Percentiles rank a stretch among this genome's conserved stretches.
These are phyloP conservation scores for Ganoderma sp. DNA, from an alignment of 1,284 basidiomycete species.

Conservation along the genomic window DNA sequence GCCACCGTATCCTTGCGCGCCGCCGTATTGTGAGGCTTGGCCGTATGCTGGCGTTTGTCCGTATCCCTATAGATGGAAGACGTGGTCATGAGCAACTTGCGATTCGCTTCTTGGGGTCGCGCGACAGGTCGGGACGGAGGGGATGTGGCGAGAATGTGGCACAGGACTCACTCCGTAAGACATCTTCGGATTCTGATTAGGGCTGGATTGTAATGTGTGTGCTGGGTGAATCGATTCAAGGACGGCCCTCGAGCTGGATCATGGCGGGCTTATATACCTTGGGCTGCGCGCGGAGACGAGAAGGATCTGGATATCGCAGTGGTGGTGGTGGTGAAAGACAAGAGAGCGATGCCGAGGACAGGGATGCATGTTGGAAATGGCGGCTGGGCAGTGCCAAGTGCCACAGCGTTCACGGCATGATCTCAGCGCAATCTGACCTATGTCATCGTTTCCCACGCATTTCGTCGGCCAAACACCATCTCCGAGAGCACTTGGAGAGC, in stretches of 20 bases:
- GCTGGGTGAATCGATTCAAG: neutral
- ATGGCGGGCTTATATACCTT: slow-evolving; percentile 1
- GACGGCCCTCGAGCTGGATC: no score
- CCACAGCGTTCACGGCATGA: neutral
- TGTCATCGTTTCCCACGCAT: slow-evolving; percentile 9
- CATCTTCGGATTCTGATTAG: slow-evolving; percentile 7
- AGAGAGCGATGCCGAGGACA: slow-evolving; percentile 7
- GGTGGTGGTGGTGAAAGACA: slow-evolving; percentile 15
- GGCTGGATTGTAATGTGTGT: neutral
- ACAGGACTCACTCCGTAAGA: slow-evolving; percentile 25
- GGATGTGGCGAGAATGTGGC: neutral
- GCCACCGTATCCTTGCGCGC: slow-evolving; percentile 41
- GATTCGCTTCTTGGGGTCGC: neutral
- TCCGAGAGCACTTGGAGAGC: no score
- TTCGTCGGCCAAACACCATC: neutral
- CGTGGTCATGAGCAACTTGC: neutral
- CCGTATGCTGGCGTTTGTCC: slow-evolving; percentile 40
- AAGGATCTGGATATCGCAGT: neutral
- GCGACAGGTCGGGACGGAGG: neutral
- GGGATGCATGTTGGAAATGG: neutral
- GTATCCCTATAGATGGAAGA: slow-evolving; percentile 18
- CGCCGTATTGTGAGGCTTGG: slow-evolving; percentile 25
- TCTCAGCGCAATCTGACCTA: neutral
- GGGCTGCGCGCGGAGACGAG: neutral
- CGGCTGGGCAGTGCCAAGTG: slow-evolving; percentile 1